Conservation (phyloP, 2,329 filamentous ascomycete genomes). For the Cryoendolithus antarcticus region DNA sequence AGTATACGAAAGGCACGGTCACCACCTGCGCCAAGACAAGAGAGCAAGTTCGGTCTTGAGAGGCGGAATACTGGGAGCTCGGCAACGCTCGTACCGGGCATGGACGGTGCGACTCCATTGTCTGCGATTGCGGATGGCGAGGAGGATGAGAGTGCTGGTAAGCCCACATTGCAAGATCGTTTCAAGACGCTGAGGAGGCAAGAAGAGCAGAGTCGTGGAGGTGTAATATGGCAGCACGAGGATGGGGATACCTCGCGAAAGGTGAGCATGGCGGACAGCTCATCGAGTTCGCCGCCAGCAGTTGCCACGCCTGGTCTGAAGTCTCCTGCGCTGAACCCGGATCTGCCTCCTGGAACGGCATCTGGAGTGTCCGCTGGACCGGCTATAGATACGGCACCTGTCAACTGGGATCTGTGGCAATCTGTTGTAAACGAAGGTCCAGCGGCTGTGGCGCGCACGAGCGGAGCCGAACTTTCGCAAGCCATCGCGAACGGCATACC, state of each 20-base stretch:
- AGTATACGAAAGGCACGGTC: constrained; percentile 46
- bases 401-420: constrained; percentile 99
- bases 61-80: constrained; percentile 16
- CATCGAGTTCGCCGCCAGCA: constrained; percentile 10
- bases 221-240: constrained; percentile 30
- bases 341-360: constrained; percentile 71
- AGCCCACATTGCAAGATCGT: constrained; percentile 33
- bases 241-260: constrained; percentile 29
- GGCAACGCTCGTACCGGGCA: constrained; percentile 5
- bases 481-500: constrained; percentile 92
- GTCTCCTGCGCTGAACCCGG: constrained; percentile 53
- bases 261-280: neutral
- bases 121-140: constrained; percentile 14
- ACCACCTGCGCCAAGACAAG: constrained; percentile 20
- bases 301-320: constrained; percentile 24
- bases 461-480: constrained; percentile 75
- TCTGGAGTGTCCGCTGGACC: constrained; percentile 68
- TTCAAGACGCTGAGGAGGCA: constrained; percentile 34
- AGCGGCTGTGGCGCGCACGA: constrained; percentile 73
- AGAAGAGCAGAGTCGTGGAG: constrained; percentile 28
- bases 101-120: constrained; percentile 4
- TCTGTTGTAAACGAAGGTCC: constrained; percentile 90
- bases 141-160: constrained; percentile 15
- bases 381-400: constrained; percentile 57
- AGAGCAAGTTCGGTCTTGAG: constrained; percentile 8